Conservation (phyloP, 208 protist genomes). For the Acanthamoeba triangularis region DNA sequence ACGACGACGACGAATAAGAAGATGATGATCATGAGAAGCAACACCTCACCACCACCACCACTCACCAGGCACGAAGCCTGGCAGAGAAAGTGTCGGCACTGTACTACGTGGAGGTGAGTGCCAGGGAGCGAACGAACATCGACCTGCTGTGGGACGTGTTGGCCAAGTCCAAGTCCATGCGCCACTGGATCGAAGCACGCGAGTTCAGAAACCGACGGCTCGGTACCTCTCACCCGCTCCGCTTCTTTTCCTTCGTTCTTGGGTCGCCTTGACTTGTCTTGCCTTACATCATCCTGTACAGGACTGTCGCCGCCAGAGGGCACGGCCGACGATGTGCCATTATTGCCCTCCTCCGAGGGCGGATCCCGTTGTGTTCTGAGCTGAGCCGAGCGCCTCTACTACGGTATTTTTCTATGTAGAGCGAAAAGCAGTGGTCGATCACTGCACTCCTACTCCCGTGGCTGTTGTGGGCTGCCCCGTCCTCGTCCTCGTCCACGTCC, state of each 20-base stretch:
- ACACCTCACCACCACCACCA: background rate
- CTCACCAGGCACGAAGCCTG: background rate
- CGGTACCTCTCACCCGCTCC: background rate
- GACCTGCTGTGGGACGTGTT: slow-evolving; percentile 16
- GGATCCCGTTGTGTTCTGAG: background rate
- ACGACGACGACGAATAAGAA: background rate
- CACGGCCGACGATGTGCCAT: background rate
- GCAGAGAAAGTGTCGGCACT: slow-evolving; percentile 8
- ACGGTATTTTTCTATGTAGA: too few species aligned
- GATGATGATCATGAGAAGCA: background rate
- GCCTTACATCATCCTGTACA: background rate
- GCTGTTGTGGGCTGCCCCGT: background rate
- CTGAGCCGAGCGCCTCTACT: background rate
- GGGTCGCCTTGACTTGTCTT: too few species aligned
- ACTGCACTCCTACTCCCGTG: too few species aligned
- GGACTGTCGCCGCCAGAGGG: background rate
- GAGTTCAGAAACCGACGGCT: slow-evolving; percentile 10
- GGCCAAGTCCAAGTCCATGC: slow-evolving; percentile 43
- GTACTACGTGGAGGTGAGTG: slow-evolving; percentile 42
- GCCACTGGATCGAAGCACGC: slow-evolving; percentile 9
- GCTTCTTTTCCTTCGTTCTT: background rate
- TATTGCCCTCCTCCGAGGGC: background rate
- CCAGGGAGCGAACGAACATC: background rate
- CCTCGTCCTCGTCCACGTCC: background rate
- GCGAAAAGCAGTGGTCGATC: too few species aligned